Evolutionary conservation across 108 stramenopile genomes (phyloP).

Genomic region (Craspedostauros australis): DNA sequence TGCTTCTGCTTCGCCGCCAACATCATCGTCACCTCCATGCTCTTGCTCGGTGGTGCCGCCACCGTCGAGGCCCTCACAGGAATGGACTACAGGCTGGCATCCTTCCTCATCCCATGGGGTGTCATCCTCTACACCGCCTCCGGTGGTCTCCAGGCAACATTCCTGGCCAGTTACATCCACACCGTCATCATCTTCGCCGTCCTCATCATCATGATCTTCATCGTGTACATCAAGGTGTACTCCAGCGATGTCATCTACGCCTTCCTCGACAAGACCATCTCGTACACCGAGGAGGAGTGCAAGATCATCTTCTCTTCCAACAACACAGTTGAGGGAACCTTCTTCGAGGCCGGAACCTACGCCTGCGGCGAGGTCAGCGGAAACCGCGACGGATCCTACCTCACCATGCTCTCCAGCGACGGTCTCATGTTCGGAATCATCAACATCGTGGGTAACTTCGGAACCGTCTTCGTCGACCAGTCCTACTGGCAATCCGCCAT

Average conservation of each 20-base stretch:
- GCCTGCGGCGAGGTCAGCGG: slow-evolving; percentile 78
- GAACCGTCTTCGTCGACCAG: slow-evolving; percentile 92
- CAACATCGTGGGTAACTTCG: slow-evolving; percentile 95
- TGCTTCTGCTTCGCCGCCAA: slow-evolving; percentile 81
- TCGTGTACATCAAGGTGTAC: slow-evolving; percentile 69
- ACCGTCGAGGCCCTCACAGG: slow-evolving; percentile 88
- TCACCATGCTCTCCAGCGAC: slow-evolving; percentile 82
- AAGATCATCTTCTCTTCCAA: slow-evolving; percentile 38
- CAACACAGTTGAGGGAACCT: slow-evolving; percentile 33
- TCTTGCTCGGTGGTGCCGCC: slow-evolving; percentile 91
- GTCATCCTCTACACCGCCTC: slow-evolving; percentile 89
- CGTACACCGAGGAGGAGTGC: slow-evolving; percentile 58
- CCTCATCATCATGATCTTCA: slow-evolving; percentile 77
- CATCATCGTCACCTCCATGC: slow-evolving; percentile 88
- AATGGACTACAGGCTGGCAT: slow-evolving; percentile 70
- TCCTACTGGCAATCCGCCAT: slow-evolving; percentile 95
- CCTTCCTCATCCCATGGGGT: slow-evolving; percentile 89
- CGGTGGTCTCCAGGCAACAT: slow-evolving; percentile 90
- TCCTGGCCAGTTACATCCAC: slow-evolving; percentile 83
- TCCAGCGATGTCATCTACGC: slow-evolving; percentile 58
- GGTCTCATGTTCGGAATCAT: slow-evolving; percentile 93
- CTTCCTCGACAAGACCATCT: slow-evolving; percentile 45
- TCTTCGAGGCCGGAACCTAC: slow-evolving; percentile 39
- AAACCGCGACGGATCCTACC: slow-evolving; percentile 85
- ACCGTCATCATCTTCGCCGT: slow-evolving; percentile 80